Evolutionary conservation across 2,329 filamentous ascomycete species (phyloP).

Genomic region (Colletotrichum viniferum): DNA sequence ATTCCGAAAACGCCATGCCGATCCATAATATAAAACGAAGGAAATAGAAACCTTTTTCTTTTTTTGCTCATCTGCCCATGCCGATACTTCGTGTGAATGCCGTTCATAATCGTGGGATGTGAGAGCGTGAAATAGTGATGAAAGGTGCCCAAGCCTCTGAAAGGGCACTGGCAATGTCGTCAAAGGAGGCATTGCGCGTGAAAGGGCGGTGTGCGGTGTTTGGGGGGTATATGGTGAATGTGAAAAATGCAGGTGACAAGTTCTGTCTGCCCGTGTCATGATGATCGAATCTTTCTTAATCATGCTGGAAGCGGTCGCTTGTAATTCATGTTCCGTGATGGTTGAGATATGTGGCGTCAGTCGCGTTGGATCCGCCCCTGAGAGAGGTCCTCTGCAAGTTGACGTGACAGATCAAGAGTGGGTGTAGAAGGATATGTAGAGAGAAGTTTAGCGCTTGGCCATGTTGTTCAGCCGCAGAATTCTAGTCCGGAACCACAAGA

Average conservation of each 20-base stretch:
- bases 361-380: not conserved
- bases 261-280: not conserved
- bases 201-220: not conserved
- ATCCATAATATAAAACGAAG: not conserved
- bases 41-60: not conserved
- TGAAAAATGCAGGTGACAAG: conserved; percentile 2
- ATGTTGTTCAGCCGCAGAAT: conserved; percentile 43
- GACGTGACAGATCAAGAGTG: not conserved
- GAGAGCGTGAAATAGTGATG: not conserved
- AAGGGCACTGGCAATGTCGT: conserved; percentile 6
- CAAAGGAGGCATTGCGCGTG: not conserved
- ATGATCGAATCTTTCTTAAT: not conserved
- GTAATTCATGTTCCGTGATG: not conserved
- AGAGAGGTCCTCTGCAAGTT: not conserved
- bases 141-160: not conserved
- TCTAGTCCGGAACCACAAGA: conserved; percentile 68
- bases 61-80: conserved; percentile 16
- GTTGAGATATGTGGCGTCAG: not conserved
- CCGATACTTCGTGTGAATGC: conserved; percentile 12
- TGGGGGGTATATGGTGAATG: not conserved
- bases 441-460: conserved; percentile 26
- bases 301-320: not conserved
- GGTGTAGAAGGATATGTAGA: not conserved
- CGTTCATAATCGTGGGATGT: conserved; percentile 13
- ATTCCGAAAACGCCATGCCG: conserved; percentile 4